A percentile compares a stretch with the other conserved stretches of the same genome.
Evolutionary conservation across 257 asterid species (phyloP).

Genomic region (Echites panduratus): DNA sequence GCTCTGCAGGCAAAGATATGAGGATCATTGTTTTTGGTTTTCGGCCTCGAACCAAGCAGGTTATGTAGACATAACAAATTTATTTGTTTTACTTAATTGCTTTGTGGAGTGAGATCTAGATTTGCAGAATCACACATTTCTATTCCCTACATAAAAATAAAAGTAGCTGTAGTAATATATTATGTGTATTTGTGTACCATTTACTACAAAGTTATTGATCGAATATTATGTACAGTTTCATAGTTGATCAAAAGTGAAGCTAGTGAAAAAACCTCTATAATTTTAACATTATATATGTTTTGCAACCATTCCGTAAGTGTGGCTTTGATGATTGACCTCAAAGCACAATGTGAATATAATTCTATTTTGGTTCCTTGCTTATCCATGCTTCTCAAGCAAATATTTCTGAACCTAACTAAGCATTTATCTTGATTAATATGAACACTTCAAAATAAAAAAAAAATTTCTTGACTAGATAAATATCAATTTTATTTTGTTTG

Average conservation of each 20-base stretch:
- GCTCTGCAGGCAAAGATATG: conserved; percentile 87
- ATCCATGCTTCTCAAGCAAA: not conserved
- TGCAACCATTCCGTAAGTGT: not conserved
- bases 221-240: not conserved
- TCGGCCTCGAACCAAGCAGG: conserved; percentile 96
- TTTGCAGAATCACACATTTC: not conserved
- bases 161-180: not conserved
- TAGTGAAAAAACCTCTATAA: not conserved
- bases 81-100: conserved; percentile 11
- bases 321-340: conserved; percentile 4
- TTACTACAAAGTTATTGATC: not conserved
- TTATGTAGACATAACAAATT: conserved; percentile 25
- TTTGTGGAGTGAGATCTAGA: not conserved
- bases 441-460: not conserved
- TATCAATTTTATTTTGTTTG: not conserved
- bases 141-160: not conserved
- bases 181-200: not conserved
- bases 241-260: not conserved
- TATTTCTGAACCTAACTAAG: not conserved
- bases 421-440: conserved; percentile 10
- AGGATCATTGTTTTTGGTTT: conserved; percentile 87
- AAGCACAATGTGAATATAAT: not conserved
- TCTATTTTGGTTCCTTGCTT: not conserved
- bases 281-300: not conserved
- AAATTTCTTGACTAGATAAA: not conserved